Percentiles rank a stretch among this genome's conserved stretches.
Evolutionary conservation across 2,329 filamentous ascomycete genomes (phyloP).

Genomic region (Gliomastix tumulicola): DNA sequence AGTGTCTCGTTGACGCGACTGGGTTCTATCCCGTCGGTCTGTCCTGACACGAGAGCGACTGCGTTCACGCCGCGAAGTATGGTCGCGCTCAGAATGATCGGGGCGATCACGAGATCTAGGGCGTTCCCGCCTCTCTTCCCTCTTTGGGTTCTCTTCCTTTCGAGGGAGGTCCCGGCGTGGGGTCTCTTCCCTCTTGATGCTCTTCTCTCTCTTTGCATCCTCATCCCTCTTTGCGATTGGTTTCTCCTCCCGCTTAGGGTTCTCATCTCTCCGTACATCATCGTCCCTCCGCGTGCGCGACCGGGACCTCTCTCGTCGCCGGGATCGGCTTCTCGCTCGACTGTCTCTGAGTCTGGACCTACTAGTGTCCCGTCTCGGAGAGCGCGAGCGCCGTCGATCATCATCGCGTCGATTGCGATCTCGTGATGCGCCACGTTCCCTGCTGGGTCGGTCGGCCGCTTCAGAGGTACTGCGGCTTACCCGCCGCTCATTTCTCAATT

Average conservation of each 20-base stretch:
- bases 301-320: conserved; percentile 29
- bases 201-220: too few species aligned
- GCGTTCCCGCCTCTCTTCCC: too few species aligned
- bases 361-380: conserved; percentile 26
- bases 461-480: conserved; percentile 24
- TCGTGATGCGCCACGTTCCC: conserved; percentile 21
- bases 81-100: too few species aligned
- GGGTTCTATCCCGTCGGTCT: conserved; percentile 23
- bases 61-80: too few species aligned
- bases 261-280: conserved; percentile 23
- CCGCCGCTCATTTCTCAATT: conserved; percentile 18
- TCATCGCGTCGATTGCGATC: conserved; percentile 8
- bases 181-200: too few species aligned
- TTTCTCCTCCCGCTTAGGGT: too few species aligned
- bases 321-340: conserved; percentile 28
- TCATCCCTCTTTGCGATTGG: too few species aligned
- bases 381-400: conserved; percentile 19
- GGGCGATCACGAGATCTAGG: too few species aligned
- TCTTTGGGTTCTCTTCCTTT: too few species aligned
- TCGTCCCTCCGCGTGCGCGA: conserved; percentile 27
- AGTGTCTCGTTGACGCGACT: conserved; percentile 15
- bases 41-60: conserved; percentile 22
- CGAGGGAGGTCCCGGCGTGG: too few species aligned
- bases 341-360: conserved; percentile 21
- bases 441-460: conserved; percentile 14